Evolutionary conservation across 495 filamentous ascomycete species (phyloP), one percentile per base, ranked within the genome.

Genomic region (Penicillium diatomitis): DNA sequence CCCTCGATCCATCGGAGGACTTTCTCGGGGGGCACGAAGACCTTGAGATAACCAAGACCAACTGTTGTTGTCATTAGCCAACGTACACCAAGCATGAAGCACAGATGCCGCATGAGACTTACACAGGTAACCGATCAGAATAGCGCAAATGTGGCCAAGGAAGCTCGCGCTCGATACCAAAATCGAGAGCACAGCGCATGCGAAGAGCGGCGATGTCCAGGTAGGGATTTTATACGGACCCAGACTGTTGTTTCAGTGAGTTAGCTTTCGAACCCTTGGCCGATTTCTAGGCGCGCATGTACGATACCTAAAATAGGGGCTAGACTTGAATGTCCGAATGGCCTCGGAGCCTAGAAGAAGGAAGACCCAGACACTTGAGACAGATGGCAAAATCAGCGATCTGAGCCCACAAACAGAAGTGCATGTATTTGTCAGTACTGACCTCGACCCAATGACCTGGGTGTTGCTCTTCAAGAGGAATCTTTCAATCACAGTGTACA

Each of bases 61-160:
- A 84, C 87, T 92, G 51, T 28, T 41, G 33, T 50, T 42, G 46
- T 70, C 46, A 62, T 51, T 31, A 42, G 12, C 38, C 5, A 33
- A 3, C 9, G 4, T 44, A 9, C 5, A 39, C 11, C 3, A 11
- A 36, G 6, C 10, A 44, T 20, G 30, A 3, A 32, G 11, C 4
- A 2, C 8, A 28, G 2, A 6, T 32, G 11, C 35, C 4, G 20
- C 35, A 36, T 6, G 30, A 28, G 35, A 58, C 85, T 67, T 71
- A 92, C 90, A 91, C 38, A 86, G 61, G 73, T 96, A 96, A 9
- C 92, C 92, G 37, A 96, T 76, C 1, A 68, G 66, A 37, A 95
- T 73, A 29, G 88, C 89, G 47, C 83, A 89, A 3, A 95, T 63
- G 67, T 97, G 92, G 0, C 91, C 92, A 29, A 96, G 67, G 43